Conservation (phyloP, 1,284 basidiomycete species). For the Serendipita sp. region DNA sequence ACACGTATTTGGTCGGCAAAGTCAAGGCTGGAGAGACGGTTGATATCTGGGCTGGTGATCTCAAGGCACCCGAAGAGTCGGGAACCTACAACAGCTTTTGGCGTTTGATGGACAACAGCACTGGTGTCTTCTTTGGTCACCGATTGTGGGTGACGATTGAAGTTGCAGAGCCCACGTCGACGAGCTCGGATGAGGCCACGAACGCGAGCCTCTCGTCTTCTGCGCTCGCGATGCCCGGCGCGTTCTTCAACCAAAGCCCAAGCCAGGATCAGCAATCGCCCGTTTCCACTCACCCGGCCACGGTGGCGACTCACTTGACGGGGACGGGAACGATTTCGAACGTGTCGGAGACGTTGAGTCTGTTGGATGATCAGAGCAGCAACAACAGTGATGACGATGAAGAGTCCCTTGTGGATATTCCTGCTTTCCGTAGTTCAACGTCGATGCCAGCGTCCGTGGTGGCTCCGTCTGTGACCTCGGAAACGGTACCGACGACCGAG, state of each 20-base stretch:
- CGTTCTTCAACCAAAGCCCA: not conserved
- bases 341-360: not conserved
- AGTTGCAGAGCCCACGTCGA: slow-evolving; percentile 36
- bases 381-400: not conserved
- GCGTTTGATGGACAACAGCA: slow-evolving; percentile 43
- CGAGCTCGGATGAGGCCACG: slow-evolving; percentile 22
- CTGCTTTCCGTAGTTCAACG: not conserved
- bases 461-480: slow-evolving; percentile 12
- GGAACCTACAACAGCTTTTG: slow-evolving; percentile 65
- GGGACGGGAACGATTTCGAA: not conserved
- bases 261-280: not conserved
- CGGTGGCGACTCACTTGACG: not conserved
- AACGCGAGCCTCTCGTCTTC: slow-evolving; percentile 42
- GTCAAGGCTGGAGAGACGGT: slow-evolving; percentile 41
- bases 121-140: slow-evolving; percentile 48
- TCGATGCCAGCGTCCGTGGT: slow-evolving; percentile 18
- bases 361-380: not conserved
- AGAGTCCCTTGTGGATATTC: not conserved
- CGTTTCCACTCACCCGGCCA: not conserved
- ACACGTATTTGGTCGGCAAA: slow-evolving; percentile 33
- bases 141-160: slow-evolving; percentile 38
- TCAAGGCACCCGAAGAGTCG: slow-evolving; percentile 64
- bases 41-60: slow-evolving; percentile 55
- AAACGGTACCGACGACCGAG: too few relatives aligned
- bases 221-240: slow-evolving; percentile 44